These are phyloP conservation scores for Graphilbum ipis-grandicollis DNA, from an alignment of 2,329 filamentous ascomycete species.

Conservation along the genomic window DNA sequence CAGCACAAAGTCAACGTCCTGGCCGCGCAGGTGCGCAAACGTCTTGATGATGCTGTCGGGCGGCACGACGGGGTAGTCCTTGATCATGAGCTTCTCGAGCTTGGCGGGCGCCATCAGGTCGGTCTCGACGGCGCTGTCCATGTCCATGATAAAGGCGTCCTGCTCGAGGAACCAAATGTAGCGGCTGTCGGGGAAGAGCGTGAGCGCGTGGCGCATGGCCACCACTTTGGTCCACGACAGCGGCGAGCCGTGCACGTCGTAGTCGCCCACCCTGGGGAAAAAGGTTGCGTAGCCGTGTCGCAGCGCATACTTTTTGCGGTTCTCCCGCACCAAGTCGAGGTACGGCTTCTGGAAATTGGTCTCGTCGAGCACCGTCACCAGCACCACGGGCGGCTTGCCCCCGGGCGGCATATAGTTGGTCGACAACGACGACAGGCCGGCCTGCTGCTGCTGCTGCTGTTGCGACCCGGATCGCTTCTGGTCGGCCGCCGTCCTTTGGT, in stretches of 20 bases:
- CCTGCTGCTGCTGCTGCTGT: constrained; percentile 1
- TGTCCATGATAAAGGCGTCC: constrained; percentile 79
- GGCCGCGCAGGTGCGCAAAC: constrained; percentile 60
- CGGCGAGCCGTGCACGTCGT: constrained; percentile 46
- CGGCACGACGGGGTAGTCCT: constrained; percentile 72
- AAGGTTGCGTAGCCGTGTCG: constrained; percentile 80
- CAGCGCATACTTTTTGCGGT: constrained; percentile 68
- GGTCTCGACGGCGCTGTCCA: constrained; percentile 47
- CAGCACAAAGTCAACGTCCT: constrained; percentile 65
- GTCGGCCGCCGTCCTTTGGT: constrained; percentile 3
- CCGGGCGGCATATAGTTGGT: constrained; percentile 26
- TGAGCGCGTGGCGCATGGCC: constrained; percentile 76
- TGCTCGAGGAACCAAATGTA: constrained; percentile 82
- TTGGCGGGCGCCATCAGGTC: constrained; percentile 50
- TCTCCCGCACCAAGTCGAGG: constrained; percentile 57
- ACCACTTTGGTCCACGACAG: constrained; percentile 62
- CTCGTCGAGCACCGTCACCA: constrained; percentile 73
- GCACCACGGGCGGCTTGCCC: constrained; percentile 43
- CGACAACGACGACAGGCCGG: constrained; percentile 1
- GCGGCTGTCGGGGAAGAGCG: constrained; percentile 55
- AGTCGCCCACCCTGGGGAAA: constrained; percentile 61
- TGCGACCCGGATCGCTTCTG: constrained; percentile 2
- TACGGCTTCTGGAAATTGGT: constrained; percentile 47
- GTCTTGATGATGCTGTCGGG: constrained; percentile 96
- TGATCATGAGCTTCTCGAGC: constrained; percentile 67